Evolutionary conservation across 163 green algal genomes (phyloP), one percentile per base, ranked within the genome.

Genomic region (Prototheca cutis): DNA sequence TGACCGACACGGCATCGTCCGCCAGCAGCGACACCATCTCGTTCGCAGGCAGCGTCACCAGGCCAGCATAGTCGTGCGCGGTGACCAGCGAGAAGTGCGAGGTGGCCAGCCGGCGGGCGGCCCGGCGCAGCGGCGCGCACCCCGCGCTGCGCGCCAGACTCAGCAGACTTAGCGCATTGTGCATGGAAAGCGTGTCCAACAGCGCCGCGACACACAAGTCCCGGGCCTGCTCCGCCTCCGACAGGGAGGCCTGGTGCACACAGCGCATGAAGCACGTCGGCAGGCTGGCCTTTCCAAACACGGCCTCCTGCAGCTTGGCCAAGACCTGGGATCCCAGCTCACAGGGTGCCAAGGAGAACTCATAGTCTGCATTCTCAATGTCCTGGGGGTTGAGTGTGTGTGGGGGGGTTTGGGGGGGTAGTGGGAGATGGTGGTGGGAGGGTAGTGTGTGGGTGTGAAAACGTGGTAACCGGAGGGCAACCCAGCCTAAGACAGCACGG

Each of bases 121-220:
- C 4, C 23, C n/a, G 40, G 25, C 33, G 33, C 52, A 74, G 54
- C 3, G 53, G 53, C n/a, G 2, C 42, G 39, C 59, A 74, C 18
- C 53, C 45, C 47, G 48, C 62, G 0, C 29, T 27, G 2, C 34
- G 27, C 6, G 59, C 66, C 25, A 60, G 40, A 15, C 49, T 60
- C 27, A 65, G 45, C 32, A 74, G 45, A n/a, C 25, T 61, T 10
- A 74, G 58, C 53, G 52, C 62, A 53, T 63, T 74, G 52, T 17
- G 6, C 28, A 58, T 19, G 10, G 8, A 29, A 27, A 74, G 30
- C 10, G 31, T 23, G 17, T 74, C 52, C 42, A 68, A 30, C 27
- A 68, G 42, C 23, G 66, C 33, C 3, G 66, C 66, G 3, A 61
- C 58, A 27, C 59, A 58, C 33, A 69, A 47, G 42, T 63, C 45